phyloP scores from a whole-genome alignment of 345 rosid genomes.

The Gossypium turneri region DNA sequence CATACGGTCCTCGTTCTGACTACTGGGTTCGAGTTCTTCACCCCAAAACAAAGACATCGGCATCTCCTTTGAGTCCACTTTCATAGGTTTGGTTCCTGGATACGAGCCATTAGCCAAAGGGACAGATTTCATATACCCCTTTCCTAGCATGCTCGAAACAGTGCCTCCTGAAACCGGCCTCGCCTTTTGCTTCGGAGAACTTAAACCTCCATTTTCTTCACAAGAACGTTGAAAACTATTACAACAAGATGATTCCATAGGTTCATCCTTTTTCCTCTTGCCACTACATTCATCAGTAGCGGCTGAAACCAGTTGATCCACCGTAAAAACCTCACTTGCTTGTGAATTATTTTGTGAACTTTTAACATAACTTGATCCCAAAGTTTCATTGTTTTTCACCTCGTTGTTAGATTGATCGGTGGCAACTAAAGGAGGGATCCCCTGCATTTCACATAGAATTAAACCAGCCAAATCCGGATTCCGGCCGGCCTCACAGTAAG shows the following conservation, averaged over 20 bases:
- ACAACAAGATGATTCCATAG: constrained; percentile 5
- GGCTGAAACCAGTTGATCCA: not conserved
- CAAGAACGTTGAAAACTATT: not conserved
- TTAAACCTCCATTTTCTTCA: constrained; percentile 26
- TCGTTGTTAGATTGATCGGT: constrained; percentile 13
- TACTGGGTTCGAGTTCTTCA: constrained; percentile 17
- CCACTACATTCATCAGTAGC: constrained; percentile 12
- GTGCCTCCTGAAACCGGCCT: constrained; percentile 46
- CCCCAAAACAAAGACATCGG: constrained; percentile 31
- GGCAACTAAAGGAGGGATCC: constrained; percentile 15
- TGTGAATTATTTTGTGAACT: not conserved
- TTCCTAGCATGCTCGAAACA: constrained; percentile 43
- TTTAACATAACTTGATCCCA: constrained; percentile 15
- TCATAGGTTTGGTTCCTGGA: constrained; percentile 41
- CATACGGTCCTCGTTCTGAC: constrained; percentile 23
- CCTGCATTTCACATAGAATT: constrained; percentile 5
- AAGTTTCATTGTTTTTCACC: not conserved
- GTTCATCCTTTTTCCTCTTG: constrained; percentile 11
- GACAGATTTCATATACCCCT: constrained; percentile 29
- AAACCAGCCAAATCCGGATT: constrained; percentile 33
- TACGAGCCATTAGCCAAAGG: constrained; percentile 27
- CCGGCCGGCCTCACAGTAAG: constrained; percentile 32
- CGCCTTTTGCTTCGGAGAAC: constrained; percentile 31
- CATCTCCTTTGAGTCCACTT: constrained; percentile 34
- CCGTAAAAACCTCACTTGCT: not conserved